Conservation (phyloP, 1,284 basidiomycete genomes). For the Moesziomyces antarcticus region DNA sequence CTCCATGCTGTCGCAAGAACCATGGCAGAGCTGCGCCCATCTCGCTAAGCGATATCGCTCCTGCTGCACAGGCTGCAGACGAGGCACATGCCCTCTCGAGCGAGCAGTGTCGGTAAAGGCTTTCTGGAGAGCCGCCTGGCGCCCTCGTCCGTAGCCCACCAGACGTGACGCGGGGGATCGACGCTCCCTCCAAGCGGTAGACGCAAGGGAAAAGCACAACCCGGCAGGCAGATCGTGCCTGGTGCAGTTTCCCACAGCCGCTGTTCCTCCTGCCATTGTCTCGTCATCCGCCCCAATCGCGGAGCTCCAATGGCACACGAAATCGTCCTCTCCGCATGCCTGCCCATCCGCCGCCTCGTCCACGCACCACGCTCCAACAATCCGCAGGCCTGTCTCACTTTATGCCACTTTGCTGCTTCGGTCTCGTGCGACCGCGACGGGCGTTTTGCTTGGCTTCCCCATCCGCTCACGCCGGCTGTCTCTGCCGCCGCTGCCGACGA, state of each 20-base stretch:
- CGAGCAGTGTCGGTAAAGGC: no score
- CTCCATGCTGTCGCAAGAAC: background rate
- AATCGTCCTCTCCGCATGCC: background rate
- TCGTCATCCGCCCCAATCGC: background rate
- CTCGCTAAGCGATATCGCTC: background rate
- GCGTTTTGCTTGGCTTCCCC: background rate
- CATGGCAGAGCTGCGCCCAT: background rate
- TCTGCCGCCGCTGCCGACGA: background rate
- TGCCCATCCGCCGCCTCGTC: background rate
- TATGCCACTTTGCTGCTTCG: background rate
- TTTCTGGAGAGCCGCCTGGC: no score
- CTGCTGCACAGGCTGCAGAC: background rate
- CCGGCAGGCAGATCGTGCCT: background rate
- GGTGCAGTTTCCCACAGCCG: background rate
- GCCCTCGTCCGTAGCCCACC: no score
- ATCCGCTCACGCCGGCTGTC: background rate
- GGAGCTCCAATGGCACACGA: background rate
- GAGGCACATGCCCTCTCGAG: no score
- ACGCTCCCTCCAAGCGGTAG: background rate
- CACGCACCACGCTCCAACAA: background rate
- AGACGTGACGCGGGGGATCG: background rate
- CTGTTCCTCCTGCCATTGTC: no score
- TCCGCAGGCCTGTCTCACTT: slow-evolving; percentile 10
- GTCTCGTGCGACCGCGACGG: background rate
- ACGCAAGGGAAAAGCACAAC: background rate